These are phyloP conservation scores for Dictyostelium purpureum DNA, from an alignment of 78 protist species.

Conservation along the genomic window DNA sequence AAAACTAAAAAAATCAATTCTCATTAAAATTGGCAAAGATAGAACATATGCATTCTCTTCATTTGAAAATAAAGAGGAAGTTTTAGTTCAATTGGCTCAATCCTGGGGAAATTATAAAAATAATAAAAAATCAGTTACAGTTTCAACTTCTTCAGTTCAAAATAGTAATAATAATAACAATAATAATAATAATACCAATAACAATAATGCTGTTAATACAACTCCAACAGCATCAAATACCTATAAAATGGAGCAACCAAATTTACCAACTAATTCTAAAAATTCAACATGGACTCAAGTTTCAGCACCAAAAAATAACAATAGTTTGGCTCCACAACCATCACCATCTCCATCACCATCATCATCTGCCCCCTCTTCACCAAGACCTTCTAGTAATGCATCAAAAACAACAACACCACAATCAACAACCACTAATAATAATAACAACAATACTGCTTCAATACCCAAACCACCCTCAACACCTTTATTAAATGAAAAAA, in stretches of 20 bases:
- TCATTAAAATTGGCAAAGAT: not conserved
- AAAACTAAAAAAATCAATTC: conserved; percentile 4
- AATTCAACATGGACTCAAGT: not conserved
- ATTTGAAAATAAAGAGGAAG: not conserved
- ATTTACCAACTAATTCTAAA: not conserved
- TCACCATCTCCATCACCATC: not conserved
- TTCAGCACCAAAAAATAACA: too few species aligned
- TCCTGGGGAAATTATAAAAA: not conserved
- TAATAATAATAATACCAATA: not conserved
- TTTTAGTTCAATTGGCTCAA: not conserved
- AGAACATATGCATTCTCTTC: not conserved
- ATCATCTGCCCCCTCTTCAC: not conserved
- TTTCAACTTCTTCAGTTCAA: not conserved
- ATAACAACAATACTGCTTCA: not conserved
- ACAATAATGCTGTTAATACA: too few species aligned
- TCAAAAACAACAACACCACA: not conserved
- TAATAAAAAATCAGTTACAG: not conserved
- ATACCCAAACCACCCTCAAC: not conserved
- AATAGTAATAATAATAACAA: not conserved
- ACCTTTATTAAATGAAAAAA: not conserved
- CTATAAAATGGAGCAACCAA: not conserved
- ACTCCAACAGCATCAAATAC: not conserved
- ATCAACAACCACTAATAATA: not conserved
- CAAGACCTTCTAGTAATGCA: not conserved
- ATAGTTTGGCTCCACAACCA: too few species aligned